phyloP scores from a whole-genome alignment of 345 rosid genomes.

The Aquilaria malaccensis region DNA sequence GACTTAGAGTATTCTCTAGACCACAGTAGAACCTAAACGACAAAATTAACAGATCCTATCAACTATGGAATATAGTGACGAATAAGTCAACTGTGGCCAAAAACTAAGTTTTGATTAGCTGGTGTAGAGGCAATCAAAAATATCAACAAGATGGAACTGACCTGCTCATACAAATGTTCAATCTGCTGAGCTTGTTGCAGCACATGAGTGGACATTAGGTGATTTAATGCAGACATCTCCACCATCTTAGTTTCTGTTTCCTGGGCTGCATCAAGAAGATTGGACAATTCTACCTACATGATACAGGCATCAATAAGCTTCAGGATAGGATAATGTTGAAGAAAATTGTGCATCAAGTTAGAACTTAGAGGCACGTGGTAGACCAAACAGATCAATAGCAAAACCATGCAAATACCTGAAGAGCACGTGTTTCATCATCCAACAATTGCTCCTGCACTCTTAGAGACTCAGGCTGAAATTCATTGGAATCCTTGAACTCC shows the following conservation, averaged over 20 bases:
- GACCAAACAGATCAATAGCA: neutral
- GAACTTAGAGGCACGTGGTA: neutral
- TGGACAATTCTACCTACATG: slow-evolving; percentile 77
- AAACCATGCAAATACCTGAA: slow-evolving; percentile 47
- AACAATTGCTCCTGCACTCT: slow-evolving; percentile 61
- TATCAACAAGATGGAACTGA: slow-evolving; percentile 3
- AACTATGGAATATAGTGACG: too few species aligned
- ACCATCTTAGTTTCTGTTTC: slow-evolving; percentile 96
- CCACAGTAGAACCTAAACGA: too few species aligned
- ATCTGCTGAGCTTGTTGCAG: slow-evolving; percentile 96
- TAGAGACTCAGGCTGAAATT: slow-evolving; percentile 43
- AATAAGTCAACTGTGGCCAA: too few species aligned
- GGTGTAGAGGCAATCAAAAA: too few species aligned
- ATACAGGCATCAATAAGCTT: slow-evolving; percentile 10
- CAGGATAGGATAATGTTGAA: neutral
- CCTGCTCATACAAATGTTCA: slow-evolving; percentile 84
- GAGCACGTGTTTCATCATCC: slow-evolving; percentile 89
- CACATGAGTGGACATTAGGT: slow-evolving; percentile 89
- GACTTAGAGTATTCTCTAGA: too few species aligned
- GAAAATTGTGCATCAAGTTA: slow-evolving; percentile 4
- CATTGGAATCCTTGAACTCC: slow-evolving; percentile 42
- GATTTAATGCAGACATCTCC: slow-evolving; percentile 97
- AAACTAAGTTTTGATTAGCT: slow-evolving; percentile 9
- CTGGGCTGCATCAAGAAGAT: slow-evolving; percentile 79
- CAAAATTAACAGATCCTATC: neutral